Evolutionary conservation across 306 rosid species (phyloP).

Genomic region (Trifolium repens): DNA sequence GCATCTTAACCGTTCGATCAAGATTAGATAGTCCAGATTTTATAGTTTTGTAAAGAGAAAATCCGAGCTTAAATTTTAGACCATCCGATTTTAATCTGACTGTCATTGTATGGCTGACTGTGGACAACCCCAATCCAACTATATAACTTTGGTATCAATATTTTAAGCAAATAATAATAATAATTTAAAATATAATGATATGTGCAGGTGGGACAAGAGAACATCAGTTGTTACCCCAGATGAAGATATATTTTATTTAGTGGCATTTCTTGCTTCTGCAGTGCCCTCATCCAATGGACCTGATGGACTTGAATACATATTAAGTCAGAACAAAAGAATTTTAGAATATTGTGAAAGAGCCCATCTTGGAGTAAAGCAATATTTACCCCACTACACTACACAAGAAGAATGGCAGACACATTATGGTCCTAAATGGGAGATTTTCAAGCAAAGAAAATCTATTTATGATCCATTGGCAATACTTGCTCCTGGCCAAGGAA

Average conservation of each 20-base stretch:
- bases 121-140: no score
- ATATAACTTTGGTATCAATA: no score
- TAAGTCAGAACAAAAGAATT: conserved; percentile 81
- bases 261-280: conserved; percentile 91
- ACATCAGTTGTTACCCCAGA: conserved; percentile 69
- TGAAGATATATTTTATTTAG: conserved; percentile 84
- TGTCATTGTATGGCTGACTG: no score
- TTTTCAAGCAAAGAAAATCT: conserved; percentile 71
- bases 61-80: no score
- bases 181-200: conserved; percentile 41
- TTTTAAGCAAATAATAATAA: neutral
- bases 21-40: no score
- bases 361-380: conserved; percentile 82
- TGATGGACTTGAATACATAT: conserved; percentile 77
- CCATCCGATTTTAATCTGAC: no score
- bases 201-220: conserved; percentile 94
- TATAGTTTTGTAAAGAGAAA: no score
- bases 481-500: conserved; percentile 89
- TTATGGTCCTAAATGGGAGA: conserved; percentile 89
- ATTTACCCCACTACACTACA: conserved; percentile 80
- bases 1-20: no score
- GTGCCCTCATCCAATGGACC: conserved; percentile 77
- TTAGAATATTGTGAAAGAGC: conserved; percentile 79
- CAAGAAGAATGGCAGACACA: conserved; percentile 81
- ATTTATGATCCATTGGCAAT: conserved; percentile 89